phyloP scores from a whole-genome alignment of 305 asterid genomes.

The Fraxinus nigra region DNA sequence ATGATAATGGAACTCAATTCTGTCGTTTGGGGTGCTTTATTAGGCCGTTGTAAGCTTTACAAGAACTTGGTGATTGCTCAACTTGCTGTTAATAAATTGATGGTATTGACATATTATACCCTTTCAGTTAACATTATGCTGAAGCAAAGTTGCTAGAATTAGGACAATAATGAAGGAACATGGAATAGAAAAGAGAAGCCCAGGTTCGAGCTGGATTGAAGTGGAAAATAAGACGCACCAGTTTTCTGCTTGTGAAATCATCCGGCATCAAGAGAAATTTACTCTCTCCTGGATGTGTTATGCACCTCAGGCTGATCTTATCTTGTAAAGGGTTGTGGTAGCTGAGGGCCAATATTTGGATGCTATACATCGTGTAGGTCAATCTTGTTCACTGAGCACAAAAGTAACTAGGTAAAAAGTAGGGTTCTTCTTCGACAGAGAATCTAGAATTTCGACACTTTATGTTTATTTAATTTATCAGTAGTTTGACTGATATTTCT shows the following conservation, averaged over 20 bases:
- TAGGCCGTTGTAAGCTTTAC: slow-evolving; percentile 64
- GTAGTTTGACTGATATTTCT: not conserved
- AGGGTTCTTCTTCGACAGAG: not conserved
- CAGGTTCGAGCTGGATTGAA: slow-evolving; percentile 75
- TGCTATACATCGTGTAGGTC: not conserved
- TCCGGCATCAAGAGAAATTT: slow-evolving; percentile 42
- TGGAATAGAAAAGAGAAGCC: slow-evolving; percentile 57
- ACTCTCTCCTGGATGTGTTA: slow-evolving; percentile 36
- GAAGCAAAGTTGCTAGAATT: slow-evolving; percentile 45
- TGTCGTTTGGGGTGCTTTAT: slow-evolving; percentile 66
- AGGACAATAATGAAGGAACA: slow-evolving; percentile 50
- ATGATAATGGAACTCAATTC: slow-evolving; percentile 66
- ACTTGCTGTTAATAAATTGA: slow-evolving; percentile 46
- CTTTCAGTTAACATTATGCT: slow-evolving; percentile 40
- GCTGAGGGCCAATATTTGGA: not conserved
- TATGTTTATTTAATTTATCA: not conserved
- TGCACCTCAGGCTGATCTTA: slow-evolving; percentile 20
- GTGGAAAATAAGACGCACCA: slow-evolving; percentile 46
- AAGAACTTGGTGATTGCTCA: slow-evolving; percentile 61
- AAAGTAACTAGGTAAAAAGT: not conserved
- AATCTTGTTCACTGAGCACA: not conserved
- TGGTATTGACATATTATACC: slow-evolving; percentile 44
- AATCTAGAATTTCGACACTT: not conserved
- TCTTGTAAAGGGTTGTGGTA: slow-evolving; percentile 4
- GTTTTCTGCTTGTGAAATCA: slow-evolving; percentile 66